A percentile compares a stretch with the other conserved stretches of the same genome.
phyloP scores from a whole-genome alignment of 1,139 yeast species.

The Geotrichum carabidarum region DNA sequence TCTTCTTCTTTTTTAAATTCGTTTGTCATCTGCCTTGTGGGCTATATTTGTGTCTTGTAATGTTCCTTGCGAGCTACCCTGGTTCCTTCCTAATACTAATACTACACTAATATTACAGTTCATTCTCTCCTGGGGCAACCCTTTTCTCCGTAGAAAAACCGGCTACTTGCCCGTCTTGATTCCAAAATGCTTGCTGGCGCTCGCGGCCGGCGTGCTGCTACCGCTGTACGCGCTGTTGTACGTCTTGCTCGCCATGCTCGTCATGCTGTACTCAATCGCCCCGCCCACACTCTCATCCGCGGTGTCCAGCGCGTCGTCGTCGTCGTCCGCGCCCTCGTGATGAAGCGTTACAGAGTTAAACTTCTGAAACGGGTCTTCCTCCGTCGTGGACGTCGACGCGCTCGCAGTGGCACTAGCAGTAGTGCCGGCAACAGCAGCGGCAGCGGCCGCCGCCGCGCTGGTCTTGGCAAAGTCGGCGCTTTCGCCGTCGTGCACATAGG shows the following conservation, averaged over 20 bases:
- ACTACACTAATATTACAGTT: too few relatives aligned
- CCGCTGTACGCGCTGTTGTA: neutral
- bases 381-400: constrained; percentile 27
- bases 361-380: constrained; percentile 74
- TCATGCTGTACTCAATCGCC: constrained; percentile 2
- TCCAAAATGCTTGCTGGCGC: neutral
- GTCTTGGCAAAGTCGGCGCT: constrained; percentile 17
- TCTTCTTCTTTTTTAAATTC: neutral
- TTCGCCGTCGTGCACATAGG: constrained; percentile 29
- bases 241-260: neutral
- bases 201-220: neutral
- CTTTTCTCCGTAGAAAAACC: too few relatives aligned
- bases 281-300: neutral
- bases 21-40: neutral
- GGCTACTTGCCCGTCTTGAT: constrained; percentile 1
- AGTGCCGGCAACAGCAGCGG: too few relatives aligned
- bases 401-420: neutral
- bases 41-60: neutral
- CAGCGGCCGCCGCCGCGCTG: neutral
- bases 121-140: too few relatives aligned
- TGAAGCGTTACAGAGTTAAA: constrained; percentile 87
- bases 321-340: constrained; percentile 44
- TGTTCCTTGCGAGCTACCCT: neutral
- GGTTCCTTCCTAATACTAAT: too few relatives aligned
- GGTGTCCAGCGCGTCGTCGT: neutral